A percentile compares a stretch with the other conserved stretches of the same genome.
These are phyloP conservation scores for Aurantiochytrium sp. DNA, from an alignment of 108 stramenopile genomes.

Conservation along the genomic window DNA sequence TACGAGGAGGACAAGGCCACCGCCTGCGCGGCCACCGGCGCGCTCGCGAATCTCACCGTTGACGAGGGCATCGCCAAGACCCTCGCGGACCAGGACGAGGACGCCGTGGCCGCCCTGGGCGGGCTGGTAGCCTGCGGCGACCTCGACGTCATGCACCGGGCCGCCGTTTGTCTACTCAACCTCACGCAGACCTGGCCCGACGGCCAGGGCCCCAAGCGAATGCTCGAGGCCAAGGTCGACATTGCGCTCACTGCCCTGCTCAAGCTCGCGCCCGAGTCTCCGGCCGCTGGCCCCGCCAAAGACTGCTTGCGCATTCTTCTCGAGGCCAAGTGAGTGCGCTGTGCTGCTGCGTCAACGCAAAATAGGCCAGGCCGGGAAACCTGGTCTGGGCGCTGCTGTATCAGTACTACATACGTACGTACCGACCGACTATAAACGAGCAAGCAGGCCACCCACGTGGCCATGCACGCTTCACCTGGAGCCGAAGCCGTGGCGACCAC, in stretches of 20 bases:
- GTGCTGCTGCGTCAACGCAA: too few relatives aligned
- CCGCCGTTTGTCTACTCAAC: neutral
- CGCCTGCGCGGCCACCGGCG: conserved; percentile 33
- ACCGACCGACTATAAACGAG: too few relatives aligned
- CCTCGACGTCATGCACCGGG: conserved; percentile 31
- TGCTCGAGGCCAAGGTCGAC: neutral
- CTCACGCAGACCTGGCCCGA: neutral
- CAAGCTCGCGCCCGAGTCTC: neutral
- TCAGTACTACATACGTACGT: too few relatives aligned
- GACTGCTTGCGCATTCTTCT: neutral
- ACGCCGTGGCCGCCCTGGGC: neutral
- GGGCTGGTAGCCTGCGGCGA: neutral
- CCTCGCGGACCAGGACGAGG: conserved; percentile 6
- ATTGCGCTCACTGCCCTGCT: neutral
- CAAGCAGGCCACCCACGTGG: too few relatives aligned
- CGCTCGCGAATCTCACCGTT: conserved; percentile 25
- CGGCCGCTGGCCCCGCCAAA: neutral
- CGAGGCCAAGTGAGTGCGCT: neutral
- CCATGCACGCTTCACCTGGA: too few relatives aligned
- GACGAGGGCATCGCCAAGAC: conserved; percentile 33
- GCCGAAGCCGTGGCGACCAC: too few relatives aligned
- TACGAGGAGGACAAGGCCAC: neutral
- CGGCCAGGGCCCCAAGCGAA: neutral
- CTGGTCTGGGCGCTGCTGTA: too few relatives aligned
- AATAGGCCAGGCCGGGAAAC: too few relatives aligned